phyloP scores from a whole-genome alignment of 345 rosid species.

The Eucalyptus regnans region DNA sequence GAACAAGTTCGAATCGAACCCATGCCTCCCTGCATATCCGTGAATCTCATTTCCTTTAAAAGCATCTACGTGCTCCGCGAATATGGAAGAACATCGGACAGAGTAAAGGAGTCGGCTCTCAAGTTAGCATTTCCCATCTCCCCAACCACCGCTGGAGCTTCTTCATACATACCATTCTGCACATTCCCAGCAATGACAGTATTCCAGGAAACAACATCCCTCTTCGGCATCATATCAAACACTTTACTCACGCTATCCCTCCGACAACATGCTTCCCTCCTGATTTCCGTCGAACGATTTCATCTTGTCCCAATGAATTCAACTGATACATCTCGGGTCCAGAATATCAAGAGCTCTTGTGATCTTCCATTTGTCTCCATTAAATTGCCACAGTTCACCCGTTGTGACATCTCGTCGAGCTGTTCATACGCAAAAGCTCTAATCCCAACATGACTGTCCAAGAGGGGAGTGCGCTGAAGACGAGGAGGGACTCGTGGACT shows the following conservation, averaged over 20 bases:
- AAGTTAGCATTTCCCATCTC: conserved; percentile 38
- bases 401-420: conserved; percentile 19
- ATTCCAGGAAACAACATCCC: conserved; percentile 78
- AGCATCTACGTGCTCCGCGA: conserved; percentile 49
- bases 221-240: conserved; percentile 55
- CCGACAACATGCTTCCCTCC: neutral
- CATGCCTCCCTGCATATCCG: conserved; percentile 55
- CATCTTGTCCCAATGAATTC: neutral
- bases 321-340: neutral
- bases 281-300: neutral
- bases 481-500: conserved; percentile 25
- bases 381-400: neutral
- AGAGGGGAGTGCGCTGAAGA: conserved; percentile 31
- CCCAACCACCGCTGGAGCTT: conserved; percentile 53
- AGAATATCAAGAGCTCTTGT: neutral
- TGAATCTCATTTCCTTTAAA: conserved; percentile 74
- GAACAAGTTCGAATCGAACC: conserved; percentile 32
- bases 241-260: conserved; percentile 36
- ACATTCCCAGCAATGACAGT: conserved; percentile 61
- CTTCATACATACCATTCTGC: conserved; percentile 47
- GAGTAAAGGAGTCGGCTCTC: conserved; percentile 70
- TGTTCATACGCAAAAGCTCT: neutral
- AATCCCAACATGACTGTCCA: neutral
- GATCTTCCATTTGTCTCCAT: neutral
- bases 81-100: conserved; percentile 77